Conservation (phyloP, 306 rosid genomes). For the Vigna unguiculata region DNA sequence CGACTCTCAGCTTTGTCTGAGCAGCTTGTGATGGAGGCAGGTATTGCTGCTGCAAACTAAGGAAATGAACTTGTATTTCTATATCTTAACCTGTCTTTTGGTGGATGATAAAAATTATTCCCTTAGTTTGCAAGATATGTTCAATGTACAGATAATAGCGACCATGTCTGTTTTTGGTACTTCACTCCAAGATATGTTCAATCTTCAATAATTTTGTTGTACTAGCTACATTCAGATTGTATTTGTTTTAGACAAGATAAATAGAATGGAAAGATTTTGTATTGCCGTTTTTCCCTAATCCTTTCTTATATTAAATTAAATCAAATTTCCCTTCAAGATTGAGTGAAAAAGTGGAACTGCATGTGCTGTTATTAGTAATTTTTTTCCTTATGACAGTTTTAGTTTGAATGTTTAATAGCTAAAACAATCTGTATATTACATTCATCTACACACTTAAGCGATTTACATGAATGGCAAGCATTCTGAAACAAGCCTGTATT, state of each 20-base stretch:
- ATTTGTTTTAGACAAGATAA: conserved; percentile 20
- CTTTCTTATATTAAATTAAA: neutral
- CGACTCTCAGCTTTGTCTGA: conserved; percentile 77
- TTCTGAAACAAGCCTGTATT: too few relatives aligned
- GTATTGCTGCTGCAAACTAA: conserved; percentile 53
- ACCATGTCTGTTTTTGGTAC: conserved; percentile 15
- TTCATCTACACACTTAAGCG: too few relatives aligned
- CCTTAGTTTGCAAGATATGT: conserved; percentile 26
- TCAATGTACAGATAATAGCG: conserved; percentile 24
- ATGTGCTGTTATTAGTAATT: neutral
- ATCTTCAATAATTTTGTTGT: conserved; percentile 23
- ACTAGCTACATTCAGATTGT: conserved; percentile 22
- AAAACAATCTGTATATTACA: neutral
- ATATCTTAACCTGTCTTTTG: conserved; percentile 4
- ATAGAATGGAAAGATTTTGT: conserved; percentile 26
- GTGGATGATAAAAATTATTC: conserved; percentile 33
- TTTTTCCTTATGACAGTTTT: too few relatives aligned
- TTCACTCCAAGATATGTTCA: neutral
- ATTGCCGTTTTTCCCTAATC: neutral
- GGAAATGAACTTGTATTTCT: conserved; percentile 29
- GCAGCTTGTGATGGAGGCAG: conserved; percentile 77
- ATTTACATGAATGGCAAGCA: too few relatives aligned
- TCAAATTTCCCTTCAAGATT: conserved; percentile 10
- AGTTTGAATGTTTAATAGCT: neutral
- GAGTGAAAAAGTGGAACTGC: conserved; percentile 10